Base-by-base conservation (phyloP, 306 rosid genomes). In the Prunus fruticosa region DNA sequence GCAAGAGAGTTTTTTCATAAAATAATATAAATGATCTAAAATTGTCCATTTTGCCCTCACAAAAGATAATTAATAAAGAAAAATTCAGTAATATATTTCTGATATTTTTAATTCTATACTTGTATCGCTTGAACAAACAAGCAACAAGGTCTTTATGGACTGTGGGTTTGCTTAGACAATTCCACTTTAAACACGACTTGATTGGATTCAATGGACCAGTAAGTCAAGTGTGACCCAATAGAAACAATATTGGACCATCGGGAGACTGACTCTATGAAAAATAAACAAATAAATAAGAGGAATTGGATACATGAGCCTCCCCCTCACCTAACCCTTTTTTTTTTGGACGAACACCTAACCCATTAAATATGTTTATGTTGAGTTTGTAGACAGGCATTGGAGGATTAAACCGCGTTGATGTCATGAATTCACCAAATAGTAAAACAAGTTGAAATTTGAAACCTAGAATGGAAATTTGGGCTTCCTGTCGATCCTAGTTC, bases 361-460 rank as follows among this genome's bases (percentile, higher is more conserved):
- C 4, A 70, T 78, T 78, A 30, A 62, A 61, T 69, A 61, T 32
- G 6, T 60, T 30, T 69, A 61, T 30, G 34, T 60, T 46, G 13
- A 73, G 52, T 18, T 32, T 14, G 34, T 38, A 27, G 72, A 62
- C 53, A 46, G 56, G 43, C 25, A 62, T 18, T 22, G 56, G 27
- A 49, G 46, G 27, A 49, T 78, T 50, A 34, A 34, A 38, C 72
- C 77, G 77, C 56, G 82, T 78, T 71, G 82, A 78, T 63, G 82
- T 78, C 76, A 78, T 23, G 23, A 12, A 57, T 57, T 52, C 10
- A 63, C 3, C 11, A 63, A 63, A 3, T 8, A 32, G 46, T 8
- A 64, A 6, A 10, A 34, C 25, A 19, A 34, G 18, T 64, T 32
- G 49, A 64, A 34, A 32, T 62, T 63, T 30, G 67, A 63, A 27